Percentiles rank a stretch among this genome's conserved stretches.
phyloP scores from a whole-genome alignment of 2,329 filamentous ascomycete genomes.

The Monilinia fructigena region DNA sequence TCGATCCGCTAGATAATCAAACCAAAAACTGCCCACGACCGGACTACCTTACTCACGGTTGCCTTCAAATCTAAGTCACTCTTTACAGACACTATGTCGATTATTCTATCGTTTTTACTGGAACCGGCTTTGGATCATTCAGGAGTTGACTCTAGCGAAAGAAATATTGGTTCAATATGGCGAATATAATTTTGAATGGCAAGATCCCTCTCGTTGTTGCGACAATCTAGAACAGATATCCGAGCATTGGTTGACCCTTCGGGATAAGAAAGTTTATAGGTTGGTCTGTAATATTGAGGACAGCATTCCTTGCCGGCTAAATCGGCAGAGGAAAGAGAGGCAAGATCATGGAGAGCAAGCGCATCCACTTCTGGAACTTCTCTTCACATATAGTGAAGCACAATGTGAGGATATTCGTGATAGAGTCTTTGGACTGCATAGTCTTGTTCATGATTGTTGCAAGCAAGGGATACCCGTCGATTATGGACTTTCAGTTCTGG shows the following conservation, averaged over 20 bases:
- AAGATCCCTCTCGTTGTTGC: not conserved
- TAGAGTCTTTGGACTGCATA: not conserved
- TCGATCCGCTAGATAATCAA: not conserved
- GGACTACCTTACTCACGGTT: not conserved
- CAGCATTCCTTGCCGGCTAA: not conserved
- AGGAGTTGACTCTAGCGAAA: slow-evolving; percentile 24
- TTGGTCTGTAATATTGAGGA: not conserved
- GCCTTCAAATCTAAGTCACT: not conserved
- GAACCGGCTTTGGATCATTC: slow-evolving; percentile 22
- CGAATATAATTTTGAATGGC: not conserved
- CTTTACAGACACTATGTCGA: not conserved
- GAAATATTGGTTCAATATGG: slow-evolving; percentile 16
- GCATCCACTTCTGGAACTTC: not conserved
- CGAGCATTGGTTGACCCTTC: slow-evolving; percentile 4
- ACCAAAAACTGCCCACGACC: not conserved
- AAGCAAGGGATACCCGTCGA: not conserved
- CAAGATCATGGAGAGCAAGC: not conserved
- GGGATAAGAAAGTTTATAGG: not conserved
- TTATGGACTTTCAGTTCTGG: not conserved
- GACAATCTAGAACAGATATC: not conserved
- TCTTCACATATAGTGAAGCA: not conserved
- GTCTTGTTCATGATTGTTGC: not conserved
- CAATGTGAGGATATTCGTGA: slow-evolving; percentile 1
- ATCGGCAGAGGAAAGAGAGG: slow-evolving; percentile 1
- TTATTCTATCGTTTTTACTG: slow-evolving; percentile 15